phyloP scores from a whole-genome alignment of 305 asterid genomes.

The Ajuga reptans region DNA sequence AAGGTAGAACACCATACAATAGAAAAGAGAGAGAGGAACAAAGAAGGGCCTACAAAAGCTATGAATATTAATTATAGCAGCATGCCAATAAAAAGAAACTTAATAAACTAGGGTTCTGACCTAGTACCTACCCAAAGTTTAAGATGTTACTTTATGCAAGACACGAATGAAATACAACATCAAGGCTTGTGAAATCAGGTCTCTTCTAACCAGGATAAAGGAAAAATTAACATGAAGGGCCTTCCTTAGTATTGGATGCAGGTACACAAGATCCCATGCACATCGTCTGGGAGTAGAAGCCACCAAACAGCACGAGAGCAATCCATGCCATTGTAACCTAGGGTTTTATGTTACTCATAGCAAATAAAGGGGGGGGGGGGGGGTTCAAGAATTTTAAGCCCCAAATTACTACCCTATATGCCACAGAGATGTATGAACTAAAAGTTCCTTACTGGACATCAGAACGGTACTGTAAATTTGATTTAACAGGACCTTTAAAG shows the following conservation, averaged over 20 bases:
- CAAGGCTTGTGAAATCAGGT: background rate
- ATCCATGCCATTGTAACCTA: background rate
- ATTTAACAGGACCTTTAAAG: background rate
- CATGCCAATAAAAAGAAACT: slow-evolving; percentile 8
- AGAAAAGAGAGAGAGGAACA: background rate
- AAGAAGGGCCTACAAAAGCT: background rate
- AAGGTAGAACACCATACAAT: slow-evolving; percentile 11
- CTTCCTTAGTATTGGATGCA: background rate
- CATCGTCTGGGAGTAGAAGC: background rate
- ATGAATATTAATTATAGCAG: background rate
- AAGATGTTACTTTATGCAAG: background rate
- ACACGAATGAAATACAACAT: background rate
- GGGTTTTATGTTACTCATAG: background rate
- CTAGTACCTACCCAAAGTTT: background rate
- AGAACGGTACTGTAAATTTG: background rate
- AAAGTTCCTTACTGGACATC: background rate
- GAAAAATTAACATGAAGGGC: background rate
- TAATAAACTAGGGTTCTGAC: background rate
- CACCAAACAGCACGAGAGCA: background rate
- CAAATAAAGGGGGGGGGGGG: background rate
- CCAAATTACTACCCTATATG: background rate
- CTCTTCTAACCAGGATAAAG: background rate
- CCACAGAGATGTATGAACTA: background rate
- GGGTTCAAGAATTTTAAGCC: background rate
- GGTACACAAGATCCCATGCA: background rate